Conservation (phyloP, 371 early-diverging fungal species). For the Mucor mucedo region DNA sequence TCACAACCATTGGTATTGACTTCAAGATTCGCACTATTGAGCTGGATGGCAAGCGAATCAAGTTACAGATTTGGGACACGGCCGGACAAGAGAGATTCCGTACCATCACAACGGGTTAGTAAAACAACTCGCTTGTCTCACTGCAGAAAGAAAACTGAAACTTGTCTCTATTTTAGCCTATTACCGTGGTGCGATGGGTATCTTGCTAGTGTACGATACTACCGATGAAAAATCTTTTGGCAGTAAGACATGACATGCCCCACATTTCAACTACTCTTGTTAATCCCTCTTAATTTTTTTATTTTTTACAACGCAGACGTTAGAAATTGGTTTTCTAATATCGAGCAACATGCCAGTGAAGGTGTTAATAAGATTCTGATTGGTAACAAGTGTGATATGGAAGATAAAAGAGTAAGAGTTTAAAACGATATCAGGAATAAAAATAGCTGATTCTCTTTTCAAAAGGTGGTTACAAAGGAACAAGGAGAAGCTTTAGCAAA, state of each 20-base stretch:
- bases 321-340: constrained; percentile 96
- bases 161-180: constrained; percentile 66
- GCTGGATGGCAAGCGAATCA: constrained; percentile 97
- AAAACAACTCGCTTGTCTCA: background rate
- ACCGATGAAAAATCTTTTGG: constrained; percentile 98
- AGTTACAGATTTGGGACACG: constrained; percentile 99
- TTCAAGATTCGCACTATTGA: constrained; percentile 99
- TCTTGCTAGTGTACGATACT: constrained; percentile 99
- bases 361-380: constrained; percentile 98
- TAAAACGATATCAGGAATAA: background rate
- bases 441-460: background rate
- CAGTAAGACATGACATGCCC: constrained; percentile 62
- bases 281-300: background rate
- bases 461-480: constrained; percentile 68
- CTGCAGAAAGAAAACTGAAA: too few species aligned
- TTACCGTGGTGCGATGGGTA: constrained; percentile 99
- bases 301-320: background rate
- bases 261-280: background rate
- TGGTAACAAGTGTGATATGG: constrained; percentile 99
- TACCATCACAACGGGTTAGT: constrained; percentile 94
- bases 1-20: constrained; percentile 99
- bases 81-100: constrained; percentile 99
- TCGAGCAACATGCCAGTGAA: constrained; percentile 97
- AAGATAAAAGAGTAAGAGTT: constrained; percentile 73
- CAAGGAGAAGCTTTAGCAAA: constrained; percentile 88